Percentiles rank a stretch among this genome's conserved stretches.
Evolutionary conservation across 495 filamentous ascomycete species (phyloP).

Genomic region (Tuber microsphaerosporum): DNA sequence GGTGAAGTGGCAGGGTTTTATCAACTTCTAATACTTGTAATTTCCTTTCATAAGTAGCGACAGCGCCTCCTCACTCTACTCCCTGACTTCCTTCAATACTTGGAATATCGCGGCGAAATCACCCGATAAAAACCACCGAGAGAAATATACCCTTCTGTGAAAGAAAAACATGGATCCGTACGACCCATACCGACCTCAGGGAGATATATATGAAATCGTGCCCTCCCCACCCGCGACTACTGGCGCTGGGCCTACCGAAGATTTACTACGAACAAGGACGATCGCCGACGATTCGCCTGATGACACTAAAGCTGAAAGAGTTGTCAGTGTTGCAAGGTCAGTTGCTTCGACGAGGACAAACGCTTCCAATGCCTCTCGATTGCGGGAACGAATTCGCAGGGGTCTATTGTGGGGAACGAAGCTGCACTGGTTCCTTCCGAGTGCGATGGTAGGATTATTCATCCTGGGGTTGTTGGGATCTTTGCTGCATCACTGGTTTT

Average conservation of each 20-base stretch:
- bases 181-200: neutral
- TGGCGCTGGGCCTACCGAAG: neutral
- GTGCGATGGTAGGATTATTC: conserved; percentile 40
- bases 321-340: neutral
- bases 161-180: neutral
- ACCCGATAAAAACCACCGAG: neutral
- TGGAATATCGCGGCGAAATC: neutral
- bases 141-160: neutral
- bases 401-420: conserved; percentile 39
- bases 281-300: neutral
- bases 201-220: neutral
- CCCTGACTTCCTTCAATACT: neutral
- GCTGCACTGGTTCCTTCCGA: conserved; percentile 44
- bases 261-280: neutral
- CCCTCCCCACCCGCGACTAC: neutral
- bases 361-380: neutral
- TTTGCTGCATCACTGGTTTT: conserved; percentile 45
- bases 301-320: neutral
- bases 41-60: neutral
- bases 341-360: neutral
- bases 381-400: neutral
- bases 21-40: neutral
- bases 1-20: neutral
- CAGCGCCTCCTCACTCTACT: neutral
- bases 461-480: conserved; percentile 42